phyloP scores from a whole-genome alignment of 2,329 filamentous ascomycete genomes.

The Pseudonectria foliicola region DNA sequence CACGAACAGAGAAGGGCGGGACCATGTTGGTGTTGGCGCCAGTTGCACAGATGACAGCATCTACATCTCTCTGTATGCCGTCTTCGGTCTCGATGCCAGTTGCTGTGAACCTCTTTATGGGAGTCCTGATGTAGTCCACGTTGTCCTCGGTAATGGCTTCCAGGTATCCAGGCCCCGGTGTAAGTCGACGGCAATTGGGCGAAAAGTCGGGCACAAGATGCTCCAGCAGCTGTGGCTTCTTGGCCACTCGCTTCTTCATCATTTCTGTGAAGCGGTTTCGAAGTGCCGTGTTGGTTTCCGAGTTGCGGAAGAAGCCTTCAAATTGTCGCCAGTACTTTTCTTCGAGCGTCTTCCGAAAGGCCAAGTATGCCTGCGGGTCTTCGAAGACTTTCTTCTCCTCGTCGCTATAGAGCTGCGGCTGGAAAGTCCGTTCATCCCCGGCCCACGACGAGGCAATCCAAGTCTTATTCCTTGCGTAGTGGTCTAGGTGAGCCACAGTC shows the following conservation, averaged over 20 bases:
- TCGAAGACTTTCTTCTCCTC: constrained; percentile 53
- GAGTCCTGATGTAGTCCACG: constrained; percentile 51
- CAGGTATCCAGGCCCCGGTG: constrained; percentile 60
- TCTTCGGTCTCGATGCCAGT: constrained; percentile 55
- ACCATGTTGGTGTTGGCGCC: constrained; percentile 55
- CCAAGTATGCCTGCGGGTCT: constrained; percentile 53
- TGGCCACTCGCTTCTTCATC: constrained; percentile 46
- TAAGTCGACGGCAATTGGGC: constrained; percentile 57
- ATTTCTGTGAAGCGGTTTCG: constrained; percentile 37
- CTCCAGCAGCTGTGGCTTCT: constrained; percentile 49
- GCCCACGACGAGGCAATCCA: constrained; percentile 62
- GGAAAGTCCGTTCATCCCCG: constrained; percentile 45
- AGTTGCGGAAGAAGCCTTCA: constrained; percentile 45
- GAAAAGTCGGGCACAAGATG: constrained; percentile 56
- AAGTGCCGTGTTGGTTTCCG: constrained; percentile 40
- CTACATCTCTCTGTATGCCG: constrained; percentile 48
- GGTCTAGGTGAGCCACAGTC: constrained; percentile 45
- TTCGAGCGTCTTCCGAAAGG: constrained; percentile 51
- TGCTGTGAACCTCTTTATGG: constrained; percentile 50
- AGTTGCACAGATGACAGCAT: constrained; percentile 62
- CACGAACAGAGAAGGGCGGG: constrained; percentile 54
- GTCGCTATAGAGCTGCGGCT: constrained; percentile 46
- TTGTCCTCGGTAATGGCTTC: constrained; percentile 56
- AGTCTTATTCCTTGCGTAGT: constrained; percentile 58
- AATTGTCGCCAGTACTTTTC: constrained; percentile 57